Conservation (phyloP, 805 yeast genomes). For the Wickerhamiella sorbophila region DNA sequence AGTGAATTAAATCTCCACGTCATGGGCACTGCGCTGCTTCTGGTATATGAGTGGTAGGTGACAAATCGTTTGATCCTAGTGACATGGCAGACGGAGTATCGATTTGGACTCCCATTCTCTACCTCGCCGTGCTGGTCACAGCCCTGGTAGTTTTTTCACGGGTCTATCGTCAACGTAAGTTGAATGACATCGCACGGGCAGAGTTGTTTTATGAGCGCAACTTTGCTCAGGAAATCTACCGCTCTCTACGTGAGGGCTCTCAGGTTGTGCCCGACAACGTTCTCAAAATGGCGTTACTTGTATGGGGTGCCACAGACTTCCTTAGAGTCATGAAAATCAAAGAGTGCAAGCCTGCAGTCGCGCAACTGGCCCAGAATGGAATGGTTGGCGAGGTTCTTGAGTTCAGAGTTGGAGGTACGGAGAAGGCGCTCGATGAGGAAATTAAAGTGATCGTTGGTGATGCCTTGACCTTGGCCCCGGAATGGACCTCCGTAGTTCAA, state of each 20-base stretch:
- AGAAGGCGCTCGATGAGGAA: slow-evolving; percentile 68
- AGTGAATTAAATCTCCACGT: too few species aligned
- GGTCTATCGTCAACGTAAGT: slow-evolving; percentile 45
- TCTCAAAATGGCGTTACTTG: slow-evolving; percentile 49
- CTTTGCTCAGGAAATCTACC: slow-evolving; percentile 48
- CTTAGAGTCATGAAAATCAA: slow-evolving; percentile 70
- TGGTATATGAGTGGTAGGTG: too few species aligned
- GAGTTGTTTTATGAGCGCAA: slow-evolving; percentile 61
- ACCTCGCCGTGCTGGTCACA: slow-evolving; percentile 52
- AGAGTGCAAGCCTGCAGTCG: slow-evolving; percentile 59
- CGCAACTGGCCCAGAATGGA: slow-evolving; percentile 68
- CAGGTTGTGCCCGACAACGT: slow-evolving; percentile 66
- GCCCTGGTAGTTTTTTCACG: slow-evolving; percentile 58
- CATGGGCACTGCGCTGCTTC: too few species aligned
- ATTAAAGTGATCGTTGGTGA: slow-evolving; percentile 60
- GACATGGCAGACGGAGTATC: slow-evolving; percentile 14
- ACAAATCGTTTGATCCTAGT: background rate
- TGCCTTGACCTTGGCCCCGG: slow-evolving; percentile 57
- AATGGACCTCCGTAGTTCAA: slow-evolving; percentile 68
- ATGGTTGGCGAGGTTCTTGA: slow-evolving; percentile 81
- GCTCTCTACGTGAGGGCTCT: slow-evolving; percentile 34
- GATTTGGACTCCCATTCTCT: slow-evolving; percentile 32
- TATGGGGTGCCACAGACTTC: slow-evolving; percentile 76
- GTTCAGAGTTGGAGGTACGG: slow-evolving; percentile 65
- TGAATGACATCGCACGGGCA: slow-evolving; percentile 39